phyloP scores from a whole-genome alignment of 2,329 filamentous ascomycete genomes.

The Aureobasidium sp. region DNA sequence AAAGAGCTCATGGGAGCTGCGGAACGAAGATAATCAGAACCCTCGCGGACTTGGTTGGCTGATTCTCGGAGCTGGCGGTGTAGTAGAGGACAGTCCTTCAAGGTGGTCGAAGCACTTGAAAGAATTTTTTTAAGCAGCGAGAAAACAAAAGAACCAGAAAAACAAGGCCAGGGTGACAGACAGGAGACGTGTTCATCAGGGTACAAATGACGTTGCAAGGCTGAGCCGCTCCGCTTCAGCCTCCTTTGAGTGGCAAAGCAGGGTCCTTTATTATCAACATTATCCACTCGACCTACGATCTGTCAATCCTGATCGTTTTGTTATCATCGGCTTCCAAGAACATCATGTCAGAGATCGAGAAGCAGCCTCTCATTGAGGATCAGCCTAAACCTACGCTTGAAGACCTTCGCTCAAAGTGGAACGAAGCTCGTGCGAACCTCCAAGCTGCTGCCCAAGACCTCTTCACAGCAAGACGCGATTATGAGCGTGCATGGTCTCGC shows the following conservation, averaged over 20 bases:
- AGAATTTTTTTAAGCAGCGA: background rate
- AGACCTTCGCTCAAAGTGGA: conserved; percentile 15
- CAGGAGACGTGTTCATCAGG: background rate
- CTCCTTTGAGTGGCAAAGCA: conserved; percentile 5
- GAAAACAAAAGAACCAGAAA: background rate
- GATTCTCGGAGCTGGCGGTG: background rate
- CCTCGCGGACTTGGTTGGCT: no score
- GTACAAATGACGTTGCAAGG: background rate
- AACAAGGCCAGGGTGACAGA: background rate
- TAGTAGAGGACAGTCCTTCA: no score
- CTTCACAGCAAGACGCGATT: conserved; percentile 27
- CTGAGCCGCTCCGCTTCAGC: background rate
- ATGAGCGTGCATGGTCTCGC: conserved; percentile 28
- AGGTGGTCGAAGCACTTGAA: background rate
- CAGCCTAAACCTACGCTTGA: conserved; percentile 13
- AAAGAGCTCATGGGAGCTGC: no score
- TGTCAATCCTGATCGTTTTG: background rate
- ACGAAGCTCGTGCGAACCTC: conserved; percentile 10
- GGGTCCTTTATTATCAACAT: background rate
- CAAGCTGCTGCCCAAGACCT: conserved; percentile 17
- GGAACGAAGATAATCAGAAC: no score
- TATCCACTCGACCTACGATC: background rate
- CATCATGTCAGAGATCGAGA: conserved; percentile 12
- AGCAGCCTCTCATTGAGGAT: conserved; percentile 13
- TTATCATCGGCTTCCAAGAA: background rate